Evolutionary conservation across 345 rosid genomes (phyloP).

Genomic region (Firmiana major): DNA sequence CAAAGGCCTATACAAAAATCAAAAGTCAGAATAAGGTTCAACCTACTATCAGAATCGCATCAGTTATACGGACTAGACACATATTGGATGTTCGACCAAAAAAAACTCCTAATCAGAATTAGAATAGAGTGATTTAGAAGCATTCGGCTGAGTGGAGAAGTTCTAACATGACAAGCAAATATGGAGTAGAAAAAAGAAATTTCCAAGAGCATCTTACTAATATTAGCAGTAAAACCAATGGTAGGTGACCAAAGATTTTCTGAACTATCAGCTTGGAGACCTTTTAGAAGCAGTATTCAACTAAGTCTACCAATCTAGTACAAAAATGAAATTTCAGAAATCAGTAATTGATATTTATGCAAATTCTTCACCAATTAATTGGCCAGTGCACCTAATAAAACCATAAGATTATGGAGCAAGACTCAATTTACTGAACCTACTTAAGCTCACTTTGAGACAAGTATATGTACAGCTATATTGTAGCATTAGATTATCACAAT

Average conservation of each 20-base stretch:
- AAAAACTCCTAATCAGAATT: not conserved
- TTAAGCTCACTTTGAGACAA: not conserved
- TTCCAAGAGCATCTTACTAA: not conserved
- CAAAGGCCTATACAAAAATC: constrained; percentile 50
- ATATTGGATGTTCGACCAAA: not conserved
- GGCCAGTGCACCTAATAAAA: not conserved
- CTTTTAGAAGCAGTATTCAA: not conserved
- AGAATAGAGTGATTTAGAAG: not conserved
- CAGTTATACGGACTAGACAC: not conserved
- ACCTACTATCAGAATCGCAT: not conserved
- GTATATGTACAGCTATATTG: not conserved
- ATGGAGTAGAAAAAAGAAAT: not conserved
- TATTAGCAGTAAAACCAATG: not conserved
- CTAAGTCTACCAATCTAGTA: not conserved
- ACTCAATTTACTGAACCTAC: not conserved
- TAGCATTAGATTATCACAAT: not conserved
- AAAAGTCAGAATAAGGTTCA: not conserved
- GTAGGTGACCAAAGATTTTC: not conserved
- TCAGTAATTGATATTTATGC: not conserved
- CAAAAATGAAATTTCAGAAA: not conserved
- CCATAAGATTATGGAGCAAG: not conserved
- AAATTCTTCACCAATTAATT: not conserved
- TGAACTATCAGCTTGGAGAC: not conserved
- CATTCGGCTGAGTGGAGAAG: not conserved
- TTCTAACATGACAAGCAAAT: not conserved